Evolutionary conservation across 2,329 filamentous ascomycete genomes (phyloP), one percentile per base, ranked within the genome.

Genomic region (Microdochium bolleyi): DNA sequence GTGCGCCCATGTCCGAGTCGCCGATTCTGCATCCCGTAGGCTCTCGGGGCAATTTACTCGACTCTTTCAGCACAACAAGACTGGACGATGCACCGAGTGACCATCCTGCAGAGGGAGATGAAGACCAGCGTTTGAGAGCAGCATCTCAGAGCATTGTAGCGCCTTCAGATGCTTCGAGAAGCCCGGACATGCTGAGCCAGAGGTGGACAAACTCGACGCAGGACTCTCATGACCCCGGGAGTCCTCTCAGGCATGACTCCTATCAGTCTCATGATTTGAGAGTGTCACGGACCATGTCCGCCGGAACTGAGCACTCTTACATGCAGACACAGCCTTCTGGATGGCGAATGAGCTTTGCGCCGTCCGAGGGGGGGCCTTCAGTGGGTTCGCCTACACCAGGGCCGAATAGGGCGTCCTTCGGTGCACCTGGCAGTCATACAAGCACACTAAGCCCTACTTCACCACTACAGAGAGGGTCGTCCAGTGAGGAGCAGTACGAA

Each of bases 161-260:
- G 38, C 52, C 51, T 32, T 63, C 61, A 41, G 62, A 62, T 48
- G 60, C 59, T 3, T 64, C 62, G 8, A 32, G 25, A 51, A 55
- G 57, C 19, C 64, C 62, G 27, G 62, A 62, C 9, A 44, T 57
- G 51, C 58, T 60, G 48, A 61, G 57, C 54, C 56, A 61, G 54
- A 60, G 63, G 27, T 65, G 63, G 63, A 66, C 63, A 51, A 59
- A 58, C 52, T 65, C 62, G 27, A 66, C 63, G n/a, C 60, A 63
- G 52, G 57, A 55, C 49, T 66, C 62, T 13, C 51, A 51, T 8
- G 57, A 60, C 2, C 57, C 56, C 5, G 34, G 51, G 25, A 53
- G 54, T 48, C 49, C 50, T 24, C 52, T 56, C 25, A 32, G 34
- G 19, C 50, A 49, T 21, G 27, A 51, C 50, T 49, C 52, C 14